phyloP scores from a whole-genome alignment of 1,284 basidiomycete species.

The Neolentinus lepideus region DNA sequence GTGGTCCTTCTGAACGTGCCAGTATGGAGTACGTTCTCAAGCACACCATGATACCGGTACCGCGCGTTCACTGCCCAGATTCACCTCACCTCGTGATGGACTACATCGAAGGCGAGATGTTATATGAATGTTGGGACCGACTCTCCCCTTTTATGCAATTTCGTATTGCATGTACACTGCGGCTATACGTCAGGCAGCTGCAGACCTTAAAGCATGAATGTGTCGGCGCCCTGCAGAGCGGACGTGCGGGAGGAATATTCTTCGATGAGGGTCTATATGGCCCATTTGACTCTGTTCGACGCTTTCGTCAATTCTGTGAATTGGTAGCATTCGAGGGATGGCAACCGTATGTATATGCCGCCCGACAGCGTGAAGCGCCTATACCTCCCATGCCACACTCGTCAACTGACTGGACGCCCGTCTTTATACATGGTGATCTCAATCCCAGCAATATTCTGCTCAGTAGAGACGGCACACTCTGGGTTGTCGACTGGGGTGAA shows the following conservation, averaged over 20 bases:
- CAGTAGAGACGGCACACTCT: conserved; percentile 11
- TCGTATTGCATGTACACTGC: conserved; percentile 18
- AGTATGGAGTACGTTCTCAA: conserved; percentile 14
- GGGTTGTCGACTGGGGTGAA: conserved; percentile 16
- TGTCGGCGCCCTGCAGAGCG: conserved; percentile 7
- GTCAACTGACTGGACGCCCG: conserved; percentile 6
- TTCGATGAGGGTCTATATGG: conserved; percentile 6
- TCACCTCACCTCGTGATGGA: conserved; percentile 15
- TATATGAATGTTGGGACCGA: conserved; percentile 15
- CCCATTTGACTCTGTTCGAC: conserved; percentile 3
- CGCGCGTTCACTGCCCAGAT: conserved; percentile 9
- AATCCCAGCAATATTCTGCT: conserved; percentile 14
- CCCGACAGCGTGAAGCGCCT: not conserved
- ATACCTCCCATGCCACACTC: not conserved
- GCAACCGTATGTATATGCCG: not conserved
- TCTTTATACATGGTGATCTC: conserved; percentile 16
- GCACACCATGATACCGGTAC: conserved; percentile 18
- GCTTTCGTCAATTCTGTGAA: conserved; percentile 11
- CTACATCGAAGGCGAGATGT: conserved; percentile 14
- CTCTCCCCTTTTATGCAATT: conserved; percentile 13
- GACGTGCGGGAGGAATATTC: conserved; percentile 11
- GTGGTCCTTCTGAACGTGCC: conserved; percentile 4
- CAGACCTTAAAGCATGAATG: conserved; percentile 5
- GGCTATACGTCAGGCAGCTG: conserved; percentile 16
- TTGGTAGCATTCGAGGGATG: conserved; percentile 5